phyloP scores from a whole-genome alignment of 2,329 filamentous ascomycete genomes.

The Piedraia hortae region DNA sequence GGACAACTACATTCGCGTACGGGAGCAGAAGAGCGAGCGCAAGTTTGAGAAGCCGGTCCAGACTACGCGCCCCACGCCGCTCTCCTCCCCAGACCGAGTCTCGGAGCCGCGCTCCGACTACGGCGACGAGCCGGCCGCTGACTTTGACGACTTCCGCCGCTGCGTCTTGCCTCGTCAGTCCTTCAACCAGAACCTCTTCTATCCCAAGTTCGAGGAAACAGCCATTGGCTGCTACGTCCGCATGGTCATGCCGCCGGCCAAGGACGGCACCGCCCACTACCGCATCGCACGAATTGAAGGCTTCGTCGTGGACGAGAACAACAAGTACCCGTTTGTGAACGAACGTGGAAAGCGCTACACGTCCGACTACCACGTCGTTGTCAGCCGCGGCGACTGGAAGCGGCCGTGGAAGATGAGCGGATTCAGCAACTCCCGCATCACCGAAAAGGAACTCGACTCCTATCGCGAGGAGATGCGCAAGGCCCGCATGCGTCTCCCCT shows the following conservation, averaged over 20 bases:
- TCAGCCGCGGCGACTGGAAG: conserved; percentile 57
- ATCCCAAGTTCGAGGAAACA: conserved; percentile 60
- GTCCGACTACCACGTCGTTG: conserved; percentile 61
- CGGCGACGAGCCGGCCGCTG: conserved; percentile 38
- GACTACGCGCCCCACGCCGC: conserved; percentile 18
- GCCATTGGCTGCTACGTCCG: conserved; percentile 67
- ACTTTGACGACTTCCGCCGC: conserved; percentile 58
- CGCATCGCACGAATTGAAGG: conserved; percentile 72
- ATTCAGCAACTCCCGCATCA: conserved; percentile 62
- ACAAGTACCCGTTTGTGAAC: conserved; percentile 50
- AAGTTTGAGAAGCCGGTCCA: conserved; percentile 10
- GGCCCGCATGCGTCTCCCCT: conserved; percentile 47
- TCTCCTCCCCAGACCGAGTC: conserved; percentile 16
- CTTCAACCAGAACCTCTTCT: conserved; percentile 80
- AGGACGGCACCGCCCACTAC: conserved; percentile 44
- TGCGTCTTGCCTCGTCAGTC: conserved; percentile 60
- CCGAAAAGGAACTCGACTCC: conserved; percentile 51
- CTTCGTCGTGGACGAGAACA: conserved; percentile 49
- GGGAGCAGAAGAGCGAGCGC: conserved; percentile 32
- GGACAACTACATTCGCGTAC: conserved; percentile 36
- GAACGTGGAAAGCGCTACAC: conserved; percentile 50
- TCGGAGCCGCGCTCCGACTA: conserved; percentile 32
- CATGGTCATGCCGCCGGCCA: conserved; percentile 55
- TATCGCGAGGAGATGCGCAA: conserved; percentile 49
- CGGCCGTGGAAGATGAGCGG: conserved; percentile 74